Evolutionary conservation across 2,329 filamentous ascomycete genomes (phyloP).

Genomic region (Sporothrix phasma): DNA sequence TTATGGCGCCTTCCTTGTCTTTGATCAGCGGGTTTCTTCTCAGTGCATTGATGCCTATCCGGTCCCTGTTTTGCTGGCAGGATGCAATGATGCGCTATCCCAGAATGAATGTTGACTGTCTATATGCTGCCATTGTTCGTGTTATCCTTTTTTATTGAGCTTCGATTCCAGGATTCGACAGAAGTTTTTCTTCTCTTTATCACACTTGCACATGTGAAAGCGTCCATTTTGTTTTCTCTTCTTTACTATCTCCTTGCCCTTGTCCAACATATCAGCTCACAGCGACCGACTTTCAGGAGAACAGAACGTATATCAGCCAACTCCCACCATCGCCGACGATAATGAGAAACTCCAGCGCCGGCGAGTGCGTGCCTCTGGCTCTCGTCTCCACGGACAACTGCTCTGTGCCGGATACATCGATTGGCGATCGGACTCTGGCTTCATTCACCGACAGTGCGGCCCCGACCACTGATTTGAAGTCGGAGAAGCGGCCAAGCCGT

Average conservation of each 20-base stretch:
- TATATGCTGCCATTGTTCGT: background rate
- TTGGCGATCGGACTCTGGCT: background rate
- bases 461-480: background rate
- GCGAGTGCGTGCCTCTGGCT: background rate
- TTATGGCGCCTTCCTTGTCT: background rate
- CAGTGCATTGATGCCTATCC: too few species aligned
- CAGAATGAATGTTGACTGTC: background rate
- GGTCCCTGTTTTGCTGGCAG: background rate
- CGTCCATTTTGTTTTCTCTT: background rate
- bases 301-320: background rate
- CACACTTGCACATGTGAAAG: background rate
- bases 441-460: background rate
- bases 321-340: background rate
- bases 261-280: background rate
- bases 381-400: background rate
- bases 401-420: background rate
- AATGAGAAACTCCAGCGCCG: background rate
- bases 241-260: background rate
- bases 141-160: background rate
- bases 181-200: background rate
- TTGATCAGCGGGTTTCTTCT: background rate
- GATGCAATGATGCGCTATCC: background rate
- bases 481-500: background rate
- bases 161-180: background rate
- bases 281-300: background rate